A percentile compares a stretch with the other conserved stretches of the same genome.
These are phyloP conservation scores for Syzygium jambos DNA, from an alignment of 345 rosid genomes.

Conservation along the genomic window DNA sequence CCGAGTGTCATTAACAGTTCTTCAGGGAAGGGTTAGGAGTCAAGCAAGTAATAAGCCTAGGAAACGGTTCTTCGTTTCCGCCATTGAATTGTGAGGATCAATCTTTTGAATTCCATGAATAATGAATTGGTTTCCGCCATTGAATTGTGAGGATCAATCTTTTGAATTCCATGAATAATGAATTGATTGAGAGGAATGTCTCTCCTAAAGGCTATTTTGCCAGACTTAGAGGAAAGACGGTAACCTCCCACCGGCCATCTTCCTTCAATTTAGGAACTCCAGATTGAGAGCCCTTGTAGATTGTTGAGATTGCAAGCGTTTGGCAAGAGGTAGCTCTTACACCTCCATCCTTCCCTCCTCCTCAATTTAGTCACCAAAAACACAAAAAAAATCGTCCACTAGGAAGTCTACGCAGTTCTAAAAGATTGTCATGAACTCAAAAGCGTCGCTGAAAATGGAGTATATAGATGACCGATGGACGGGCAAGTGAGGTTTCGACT, in stretches of 20 bases:
- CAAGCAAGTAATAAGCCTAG: not conserved
- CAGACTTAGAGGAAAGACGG: not conserved
- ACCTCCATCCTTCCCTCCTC: not conserved
- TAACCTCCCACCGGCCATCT: not conserved
- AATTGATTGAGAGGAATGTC: not conserved
- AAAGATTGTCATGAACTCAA: not conserved
- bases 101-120: not conserved
- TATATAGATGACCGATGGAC: not conserved
- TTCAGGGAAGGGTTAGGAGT: not conserved
- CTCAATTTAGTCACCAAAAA: not conserved
- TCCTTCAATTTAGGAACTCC: not conserved
- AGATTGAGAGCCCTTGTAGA: not conserved
- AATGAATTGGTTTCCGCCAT: not conserved
- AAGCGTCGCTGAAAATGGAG: not conserved
- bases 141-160: not conserved
- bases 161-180: not conserved
- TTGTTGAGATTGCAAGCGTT: not conserved
- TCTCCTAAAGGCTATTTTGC: not conserved
- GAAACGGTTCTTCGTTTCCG: not conserved
- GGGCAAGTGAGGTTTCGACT: not conserved
- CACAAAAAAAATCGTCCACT: not conserved
- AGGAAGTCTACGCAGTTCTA: not conserved
- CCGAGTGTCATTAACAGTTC: conserved; percentile 16
- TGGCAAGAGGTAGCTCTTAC: not conserved
- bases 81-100: not conserved